These are phyloP conservation scores for Colletotrichum australisinense DNA, from an alignment of 2,329 filamentous ascomycete species.

Conservation along the genomic window DNA sequence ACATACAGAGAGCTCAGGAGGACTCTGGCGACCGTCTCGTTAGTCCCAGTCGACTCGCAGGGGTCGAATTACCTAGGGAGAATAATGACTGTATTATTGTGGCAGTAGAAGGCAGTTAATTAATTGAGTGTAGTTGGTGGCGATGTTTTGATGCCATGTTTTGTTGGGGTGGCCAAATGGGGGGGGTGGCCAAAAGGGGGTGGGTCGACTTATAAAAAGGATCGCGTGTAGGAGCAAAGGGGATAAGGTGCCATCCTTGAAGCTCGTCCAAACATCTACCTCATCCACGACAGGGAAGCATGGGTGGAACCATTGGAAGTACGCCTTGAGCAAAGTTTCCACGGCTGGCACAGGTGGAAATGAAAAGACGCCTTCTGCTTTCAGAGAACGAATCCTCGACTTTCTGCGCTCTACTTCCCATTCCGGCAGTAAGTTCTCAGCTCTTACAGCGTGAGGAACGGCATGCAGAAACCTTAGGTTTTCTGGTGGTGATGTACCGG, in stretches of 20 bases:
- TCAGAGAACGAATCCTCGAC: conserved; percentile 6
- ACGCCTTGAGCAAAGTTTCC: conserved; percentile 58
- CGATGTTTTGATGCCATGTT: too few relatives aligned
- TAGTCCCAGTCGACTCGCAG: too few relatives aligned
- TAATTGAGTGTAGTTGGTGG: too few relatives aligned
- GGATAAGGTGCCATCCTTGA: conserved; percentile 55
- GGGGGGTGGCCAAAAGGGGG: too few relatives aligned
- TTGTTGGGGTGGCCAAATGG: too few relatives aligned
- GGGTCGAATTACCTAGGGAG: too few relatives aligned
- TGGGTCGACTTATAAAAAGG: too few relatives aligned
- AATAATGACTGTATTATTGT: too few relatives aligned
- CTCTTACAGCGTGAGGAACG: conserved; percentile 45
- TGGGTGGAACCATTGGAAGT: conserved; percentile 67
- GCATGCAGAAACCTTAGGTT: conserved; percentile 42
- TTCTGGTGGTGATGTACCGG: conserved; percentile 38
- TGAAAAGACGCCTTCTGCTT: conserved; percentile 45
- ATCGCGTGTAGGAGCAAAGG: conserved; percentile 63
- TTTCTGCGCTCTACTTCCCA: conserved; percentile 52
- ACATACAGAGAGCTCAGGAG: too few relatives aligned
- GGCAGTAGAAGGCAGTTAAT: too few relatives aligned
- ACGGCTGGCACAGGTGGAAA: conserved; percentile 56
- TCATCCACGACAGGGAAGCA: conserved; percentile 65
- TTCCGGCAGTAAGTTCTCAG: conserved; percentile 48
- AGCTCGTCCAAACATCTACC: conserved; percentile 50
- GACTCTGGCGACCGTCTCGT: too few relatives aligned